Conservation (phyloP, 176 grass and related monocot species). For the Oryza glumipatula region DNA sequence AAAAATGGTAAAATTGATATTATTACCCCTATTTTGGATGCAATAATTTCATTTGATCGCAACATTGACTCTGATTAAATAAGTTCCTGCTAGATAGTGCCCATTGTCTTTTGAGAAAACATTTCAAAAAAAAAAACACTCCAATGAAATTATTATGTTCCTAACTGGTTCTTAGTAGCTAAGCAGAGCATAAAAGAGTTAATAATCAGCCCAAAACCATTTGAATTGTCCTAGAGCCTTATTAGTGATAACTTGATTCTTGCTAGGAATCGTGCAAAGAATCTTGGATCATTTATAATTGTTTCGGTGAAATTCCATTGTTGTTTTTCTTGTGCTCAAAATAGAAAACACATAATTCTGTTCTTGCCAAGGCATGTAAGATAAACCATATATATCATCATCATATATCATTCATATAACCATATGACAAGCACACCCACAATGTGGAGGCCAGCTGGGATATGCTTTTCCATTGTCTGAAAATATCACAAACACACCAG, state of each 20-base stretch:
- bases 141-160: neutral
- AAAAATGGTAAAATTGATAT: no score
- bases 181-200: no score
- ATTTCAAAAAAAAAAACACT: neutral
- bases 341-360: slow-evolving; percentile 1
- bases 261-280: no score
- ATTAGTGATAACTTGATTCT: no score
- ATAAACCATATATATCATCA: slow-evolving; percentile 29
- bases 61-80: no score
- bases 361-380: slow-evolving; percentile 16
- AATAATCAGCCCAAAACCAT: no score
- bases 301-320: no score
- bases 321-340: no score
- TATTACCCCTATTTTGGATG: no score
- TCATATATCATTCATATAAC: neutral
- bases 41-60: no score
- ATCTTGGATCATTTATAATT: no score
- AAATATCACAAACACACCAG: neutral
- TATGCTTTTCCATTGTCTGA: slow-evolving; percentile 1
- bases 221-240: no score
- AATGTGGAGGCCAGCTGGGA: neutral
- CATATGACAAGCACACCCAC: neutral
- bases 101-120: neutral
- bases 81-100: neutral
- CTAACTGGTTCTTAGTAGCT: neutral